Evolutionary conservation across 352 stramenopile species (phyloP).

Genomic region (Aphanomyces astaci): DNA sequence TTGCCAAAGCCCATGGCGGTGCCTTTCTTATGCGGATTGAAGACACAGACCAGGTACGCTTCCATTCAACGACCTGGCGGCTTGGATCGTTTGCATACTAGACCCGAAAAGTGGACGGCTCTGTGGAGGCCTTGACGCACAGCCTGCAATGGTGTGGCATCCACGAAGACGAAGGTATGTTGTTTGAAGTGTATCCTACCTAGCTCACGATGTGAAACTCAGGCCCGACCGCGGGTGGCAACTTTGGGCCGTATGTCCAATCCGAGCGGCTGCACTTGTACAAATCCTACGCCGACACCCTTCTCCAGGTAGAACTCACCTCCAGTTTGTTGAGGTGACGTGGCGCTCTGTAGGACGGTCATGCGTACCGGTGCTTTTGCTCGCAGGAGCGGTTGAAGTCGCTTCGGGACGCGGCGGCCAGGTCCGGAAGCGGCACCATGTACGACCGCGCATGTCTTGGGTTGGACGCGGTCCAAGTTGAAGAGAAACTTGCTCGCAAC

Average conservation of each 20-base stretch:
- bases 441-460: slow-evolving; percentile 97
- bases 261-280: slow-evolving; percentile 94
- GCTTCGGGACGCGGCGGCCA: slow-evolving; percentile 82
- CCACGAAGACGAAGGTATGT: slow-evolving; percentile 93
- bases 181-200: background rate
- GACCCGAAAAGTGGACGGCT: slow-evolving; percentile 81
- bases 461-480: slow-evolving; percentile 83
- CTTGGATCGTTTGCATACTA: slow-evolving; percentile 24
- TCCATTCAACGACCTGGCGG: background rate
- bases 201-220: background rate
- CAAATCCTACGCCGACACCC: slow-evolving; percentile 76
- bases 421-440: slow-evolving; percentile 88
- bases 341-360: slow-evolving; percentile 67
- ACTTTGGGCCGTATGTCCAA: slow-evolving; percentile 95
- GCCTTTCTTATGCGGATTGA: slow-evolving; percentile 89
- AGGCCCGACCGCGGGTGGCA: slow-evolving; percentile 84
- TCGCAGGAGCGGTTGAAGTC: slow-evolving; percentile 91
- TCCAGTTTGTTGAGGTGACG: too few relatives aligned
- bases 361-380: slow-evolving; percentile 97
- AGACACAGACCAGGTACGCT: slow-evolving; percentile 82
- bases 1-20: slow-evolving; percentile 73
- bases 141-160: slow-evolving; percentile 93
- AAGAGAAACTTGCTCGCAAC: slow-evolving; percentile 76
- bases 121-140: slow-evolving; percentile 72
- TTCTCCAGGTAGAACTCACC: slow-evolving; percentile 85